phyloP scores from a whole-genome alignment of 106 monocot genomes.

The Acorus gramineus region DNA sequence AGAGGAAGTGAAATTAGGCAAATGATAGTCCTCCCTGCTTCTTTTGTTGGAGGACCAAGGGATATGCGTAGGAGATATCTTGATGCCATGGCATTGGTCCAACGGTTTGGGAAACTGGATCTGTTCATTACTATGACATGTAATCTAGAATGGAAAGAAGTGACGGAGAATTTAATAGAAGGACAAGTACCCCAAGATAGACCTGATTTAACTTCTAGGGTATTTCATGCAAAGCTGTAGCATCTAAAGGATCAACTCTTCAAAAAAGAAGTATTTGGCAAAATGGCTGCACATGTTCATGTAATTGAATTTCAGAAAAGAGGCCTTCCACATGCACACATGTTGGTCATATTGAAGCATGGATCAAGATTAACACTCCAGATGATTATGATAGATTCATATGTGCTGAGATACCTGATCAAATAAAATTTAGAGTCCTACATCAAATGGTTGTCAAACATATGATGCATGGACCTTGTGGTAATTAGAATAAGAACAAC shows the following conservation, averaged over 20 bases:
- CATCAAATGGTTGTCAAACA: conserved; percentile 4
- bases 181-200: background rate
- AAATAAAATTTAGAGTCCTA: too few species aligned
- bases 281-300: background rate
- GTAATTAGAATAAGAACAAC: too few species aligned
- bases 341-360: background rate
- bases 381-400: background rate
- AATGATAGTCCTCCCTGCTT: background rate
- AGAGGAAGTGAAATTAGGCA: background rate
- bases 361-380: too few species aligned
- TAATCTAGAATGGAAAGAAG: conserved; percentile 6
- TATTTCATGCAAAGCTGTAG: conserved; percentile 5
- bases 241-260: background rate
- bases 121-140: conserved; percentile 7
- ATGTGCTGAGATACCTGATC: background rate
- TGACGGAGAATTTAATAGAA: background rate
- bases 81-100: conserved; percentile 7
- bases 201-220: background rate
- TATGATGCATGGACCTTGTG: background rate
- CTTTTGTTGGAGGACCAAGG: conserved; percentile 8
- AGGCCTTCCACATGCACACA: conserved; percentile 1
- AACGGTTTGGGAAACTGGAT: conserved; percentile 2
- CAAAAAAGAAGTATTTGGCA: conserved; percentile 1
- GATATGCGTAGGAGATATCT: conserved; percentile 1
- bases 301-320: too few species aligned